phyloP scores from a whole-genome alignment of 139 green algal genomes.

The Auxenochlorella pyrenoidosa region DNA sequence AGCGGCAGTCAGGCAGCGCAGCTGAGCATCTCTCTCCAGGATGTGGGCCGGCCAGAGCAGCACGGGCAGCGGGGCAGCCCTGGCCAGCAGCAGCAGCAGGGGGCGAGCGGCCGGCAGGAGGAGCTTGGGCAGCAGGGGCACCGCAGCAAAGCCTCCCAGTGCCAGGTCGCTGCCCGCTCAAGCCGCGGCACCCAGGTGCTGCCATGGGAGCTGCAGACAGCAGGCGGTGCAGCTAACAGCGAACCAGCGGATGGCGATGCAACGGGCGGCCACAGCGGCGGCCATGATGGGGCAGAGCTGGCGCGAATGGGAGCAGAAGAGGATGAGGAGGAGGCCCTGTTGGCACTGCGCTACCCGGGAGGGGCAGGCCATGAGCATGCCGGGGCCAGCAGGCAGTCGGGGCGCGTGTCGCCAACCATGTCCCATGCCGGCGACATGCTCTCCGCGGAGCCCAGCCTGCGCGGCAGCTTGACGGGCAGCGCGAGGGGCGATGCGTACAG shows the following conservation, averaged over 20 bases:
- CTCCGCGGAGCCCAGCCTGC: background rate
- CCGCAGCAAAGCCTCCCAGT: conserved; percentile 5
- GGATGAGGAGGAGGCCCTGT: background rate
- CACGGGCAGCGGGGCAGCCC: no score
- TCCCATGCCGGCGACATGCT: background rate
- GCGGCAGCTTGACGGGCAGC: background rate
- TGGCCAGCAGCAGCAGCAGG: background rate
- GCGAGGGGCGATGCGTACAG: background rate
- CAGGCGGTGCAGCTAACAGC: no score
- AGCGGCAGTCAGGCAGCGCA: background rate
- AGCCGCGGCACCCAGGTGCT: background rate
- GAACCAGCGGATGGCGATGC: no score
- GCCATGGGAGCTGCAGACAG: conserved; percentile 11
- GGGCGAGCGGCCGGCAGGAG: background rate
- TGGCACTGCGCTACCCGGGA: background rate
- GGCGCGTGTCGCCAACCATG: background rate
- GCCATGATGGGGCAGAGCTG: no score
- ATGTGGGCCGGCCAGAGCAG: background rate
- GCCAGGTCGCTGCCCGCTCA: background rate
- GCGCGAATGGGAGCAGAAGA: background rate
- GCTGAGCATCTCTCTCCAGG: background rate
- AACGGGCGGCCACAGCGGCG: no score
- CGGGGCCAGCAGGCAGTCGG: background rate
- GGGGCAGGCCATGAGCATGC: background rate
- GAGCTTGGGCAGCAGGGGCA: background rate